Conservation (phyloP, 345 rosid species). For the Arabidopsis suecica region DNA sequence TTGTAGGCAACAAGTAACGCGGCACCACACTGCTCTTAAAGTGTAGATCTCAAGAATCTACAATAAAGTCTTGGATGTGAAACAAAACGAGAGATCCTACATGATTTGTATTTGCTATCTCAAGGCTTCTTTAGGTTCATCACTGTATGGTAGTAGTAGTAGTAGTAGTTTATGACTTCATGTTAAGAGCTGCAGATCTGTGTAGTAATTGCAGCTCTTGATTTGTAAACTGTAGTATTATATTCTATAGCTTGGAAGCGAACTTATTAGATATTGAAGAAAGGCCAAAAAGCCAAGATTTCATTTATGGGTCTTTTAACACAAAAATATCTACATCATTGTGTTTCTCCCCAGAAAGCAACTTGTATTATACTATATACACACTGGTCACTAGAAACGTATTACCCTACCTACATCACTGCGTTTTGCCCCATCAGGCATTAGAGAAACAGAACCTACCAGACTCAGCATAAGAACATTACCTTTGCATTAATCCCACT, state of each 20-base stretch:
- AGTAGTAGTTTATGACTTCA: conserved; percentile 16
- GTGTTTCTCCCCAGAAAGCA: neutral
- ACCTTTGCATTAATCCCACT: too few species aligned
- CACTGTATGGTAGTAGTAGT: neutral
- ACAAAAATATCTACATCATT: conserved; percentile 8
- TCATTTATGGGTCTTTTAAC: conserved; percentile 15
- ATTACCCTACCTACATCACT: neutral
- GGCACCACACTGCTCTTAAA: neutral
- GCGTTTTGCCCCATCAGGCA: neutral
- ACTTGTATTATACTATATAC: neutral
- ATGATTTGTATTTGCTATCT: conserved; percentile 1
- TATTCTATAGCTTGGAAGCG: neutral
- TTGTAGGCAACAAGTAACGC: conserved; percentile 5
- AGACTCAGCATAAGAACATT: too few species aligned
- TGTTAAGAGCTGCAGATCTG: neutral
- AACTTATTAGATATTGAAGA: neutral
- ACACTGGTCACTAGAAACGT: neutral
- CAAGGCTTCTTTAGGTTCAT: conserved; percentile 14
- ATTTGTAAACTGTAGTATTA: neutral
- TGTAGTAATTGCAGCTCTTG: neutral
- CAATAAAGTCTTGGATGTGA: neutral
- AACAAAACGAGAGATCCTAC: conserved; percentile 24
- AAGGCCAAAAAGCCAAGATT: neutral
- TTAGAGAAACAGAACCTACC: too few species aligned
- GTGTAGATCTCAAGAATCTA: conserved; percentile 6